Base-by-base conservation (phyloP, 139 green algal genomes). In the Chlamydomonas sphaeroides region DNA sequence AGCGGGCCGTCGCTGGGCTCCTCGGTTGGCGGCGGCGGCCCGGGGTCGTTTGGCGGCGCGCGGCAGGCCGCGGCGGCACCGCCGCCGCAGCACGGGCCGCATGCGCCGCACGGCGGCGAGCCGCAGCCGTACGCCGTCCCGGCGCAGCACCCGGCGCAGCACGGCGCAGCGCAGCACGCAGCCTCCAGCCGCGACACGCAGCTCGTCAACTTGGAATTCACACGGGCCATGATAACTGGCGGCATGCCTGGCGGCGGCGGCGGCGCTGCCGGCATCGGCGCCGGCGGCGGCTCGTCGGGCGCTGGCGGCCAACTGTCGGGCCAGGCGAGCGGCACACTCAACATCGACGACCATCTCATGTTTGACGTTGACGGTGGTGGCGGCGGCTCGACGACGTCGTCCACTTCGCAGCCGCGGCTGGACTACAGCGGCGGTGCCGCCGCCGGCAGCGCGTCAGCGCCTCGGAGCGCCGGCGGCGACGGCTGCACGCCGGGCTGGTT, bases 301-400 rank as follows among this genome's bases (percentile, higher is more conserved):
- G 56, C 18, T 1, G 23, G 6, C 3, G 56, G 20, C 56, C 18
- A 15, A 1, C 42, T 82, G 75, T 82, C 75, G 10, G 75, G 42
- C n/a, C 59, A 82, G 45, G 32, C 62, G 32, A 82, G 75, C 63
- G 75, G 75, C 61, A 49, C 2, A 7, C 32, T 77, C 1, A 21
- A n/a, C 28, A 3, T 70, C 28, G 59, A 65, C 38, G 75, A 82
- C 0, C 25, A 65, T 15, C 59, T 82, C 38, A 25, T 82, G 42
- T 82, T 82, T 32, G 75, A 82, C 4, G 75, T 73, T 5, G 75
- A 82, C 42, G 75, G 65, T 23, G 38, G 38, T 23, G 74, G 41
- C 36, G 3, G 6, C n/a, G 62, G 75, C n/a, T 82, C 75, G 18
- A 28, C 26, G 32, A n/a, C 32, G 38, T 49, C 42, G 5, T 63